A percentile compares a stretch with the other conserved stretches of the same genome.
phyloP scores from a whole-genome alignment of 805 yeast species.

The Saccharomycopsis fermentans region DNA sequence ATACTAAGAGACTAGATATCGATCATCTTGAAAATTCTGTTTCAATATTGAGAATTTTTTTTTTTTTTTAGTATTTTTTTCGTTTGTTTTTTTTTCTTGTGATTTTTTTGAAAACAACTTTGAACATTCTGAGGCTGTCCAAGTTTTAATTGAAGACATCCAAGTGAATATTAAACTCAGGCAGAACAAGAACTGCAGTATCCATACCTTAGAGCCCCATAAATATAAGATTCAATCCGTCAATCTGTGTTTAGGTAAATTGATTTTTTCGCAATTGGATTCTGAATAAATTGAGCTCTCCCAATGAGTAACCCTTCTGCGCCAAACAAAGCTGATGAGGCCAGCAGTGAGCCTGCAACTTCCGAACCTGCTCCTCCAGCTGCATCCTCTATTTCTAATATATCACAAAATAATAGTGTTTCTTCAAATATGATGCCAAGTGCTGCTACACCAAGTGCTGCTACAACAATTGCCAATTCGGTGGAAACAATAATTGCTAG shows the following conservation, averaged over 20 bases:
- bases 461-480: not conserved
- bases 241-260: not conserved
- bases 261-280: not conserved
- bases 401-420: not conserved
- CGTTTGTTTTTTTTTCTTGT: not conserved
- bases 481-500: not conserved
- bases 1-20: not conserved
- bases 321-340: not conserved
- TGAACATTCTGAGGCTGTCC: not conserved
- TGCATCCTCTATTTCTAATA: not conserved
- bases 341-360: not conserved
- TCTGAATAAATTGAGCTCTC: not conserved
- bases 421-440: not conserved
- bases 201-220: too few species aligned
- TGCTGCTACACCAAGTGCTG: not conserved
- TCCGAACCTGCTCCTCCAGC: not conserved
- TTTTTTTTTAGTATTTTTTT: not conserved
- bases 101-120: not conserved
- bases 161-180: not conserved
- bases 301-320: not conserved
- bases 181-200: not conserved
- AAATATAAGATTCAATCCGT: not conserved
- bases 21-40: not conserved
- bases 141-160: not conserved
- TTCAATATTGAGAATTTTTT: not conserved